A percentile compares a stretch with the other conserved stretches of the same genome.
These are phyloP conservation scores for Coelastrella sp. DNA, from an alignment of 139 green algal genomes.

Conservation along the genomic window DNA sequence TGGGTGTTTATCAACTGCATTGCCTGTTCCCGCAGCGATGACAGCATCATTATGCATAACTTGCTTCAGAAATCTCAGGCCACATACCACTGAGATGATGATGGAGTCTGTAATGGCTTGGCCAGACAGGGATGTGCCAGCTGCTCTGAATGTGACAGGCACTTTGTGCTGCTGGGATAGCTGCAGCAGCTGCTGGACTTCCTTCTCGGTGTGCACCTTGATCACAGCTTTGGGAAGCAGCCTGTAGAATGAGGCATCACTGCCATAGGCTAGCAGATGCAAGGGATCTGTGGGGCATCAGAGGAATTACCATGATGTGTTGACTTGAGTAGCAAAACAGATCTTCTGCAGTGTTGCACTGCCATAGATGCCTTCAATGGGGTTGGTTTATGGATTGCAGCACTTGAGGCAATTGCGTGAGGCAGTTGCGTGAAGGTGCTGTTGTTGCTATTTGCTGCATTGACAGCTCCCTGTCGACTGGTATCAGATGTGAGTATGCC, in stretches of 20 bases:
- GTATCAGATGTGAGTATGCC: too few relatives aligned
- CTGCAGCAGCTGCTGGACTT: constrained; percentile 78
- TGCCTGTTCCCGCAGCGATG: too few relatives aligned
- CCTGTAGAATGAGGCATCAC: constrained; percentile 51
- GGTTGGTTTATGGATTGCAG: background rate
- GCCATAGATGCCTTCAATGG: background rate
- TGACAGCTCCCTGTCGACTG: too few relatives aligned
- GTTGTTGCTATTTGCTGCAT: too few relatives aligned
- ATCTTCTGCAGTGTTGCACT: background rate
- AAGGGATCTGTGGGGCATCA: constrained; percentile 81
- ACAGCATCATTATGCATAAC: too few relatives aligned
- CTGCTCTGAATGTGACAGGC: constrained; percentile 95
- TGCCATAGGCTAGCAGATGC: constrained; percentile 92
- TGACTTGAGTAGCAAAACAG: background rate
- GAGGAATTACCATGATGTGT: background rate
- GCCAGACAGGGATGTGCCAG: constrained; percentile 94
- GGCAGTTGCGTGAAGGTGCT: too few relatives aligned
- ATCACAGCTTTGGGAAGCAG: constrained; percentile 91
- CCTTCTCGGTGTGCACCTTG: constrained; percentile 87
- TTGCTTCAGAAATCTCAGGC: background rate
- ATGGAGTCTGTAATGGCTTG: constrained; percentile 95
- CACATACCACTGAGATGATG: constrained; percentile 86
- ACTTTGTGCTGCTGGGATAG: constrained; percentile 85
- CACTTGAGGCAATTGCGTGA: background rate
- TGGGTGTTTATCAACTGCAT: background rate